Percentiles rank a stretch among this genome's conserved stretches.
These are phyloP conservation scores for Fragosphaeria purpurea DNA, from an alignment of 2,329 filamentous ascomycete genomes.

Conservation along the genomic window DNA sequence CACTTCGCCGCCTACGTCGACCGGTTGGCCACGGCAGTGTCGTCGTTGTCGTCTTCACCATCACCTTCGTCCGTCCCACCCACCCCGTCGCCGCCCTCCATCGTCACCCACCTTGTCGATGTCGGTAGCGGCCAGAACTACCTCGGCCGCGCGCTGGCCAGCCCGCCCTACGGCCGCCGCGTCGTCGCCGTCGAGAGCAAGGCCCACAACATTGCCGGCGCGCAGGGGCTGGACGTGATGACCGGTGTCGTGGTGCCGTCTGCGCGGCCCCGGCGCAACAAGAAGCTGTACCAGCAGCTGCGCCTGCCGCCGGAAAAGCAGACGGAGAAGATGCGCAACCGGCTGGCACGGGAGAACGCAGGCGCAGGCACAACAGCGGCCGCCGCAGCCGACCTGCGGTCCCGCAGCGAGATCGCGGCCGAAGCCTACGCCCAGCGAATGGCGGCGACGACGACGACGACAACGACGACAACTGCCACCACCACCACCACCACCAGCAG, in stretches of 20 bases:
- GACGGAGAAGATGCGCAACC: conserved; percentile 28
- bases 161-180: conserved; percentile 72
- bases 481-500: conserved; percentile 25
- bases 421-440: conserved; percentile 3
- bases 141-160: conserved; percentile 77
- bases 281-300: conserved; percentile 60
- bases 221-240: conserved; percentile 72
- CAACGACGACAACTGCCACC: conserved; percentile 25
- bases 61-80: too few relatives aligned
- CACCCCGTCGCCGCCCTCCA: conserved; percentile 34
- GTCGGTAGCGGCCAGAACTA: conserved; percentile 98
- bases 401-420: conserved; percentile 5
- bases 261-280: conserved; percentile 66
- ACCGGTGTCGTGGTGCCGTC: conserved; percentile 62
- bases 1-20: conserved; percentile 84
- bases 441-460: conserved; percentile 42
- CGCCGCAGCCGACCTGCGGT: conserved; percentile 9
- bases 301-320: conserved; percentile 33
- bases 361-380: neutral
- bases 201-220: conserved; percentile 76
- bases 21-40: conserved; percentile 46
- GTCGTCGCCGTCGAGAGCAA: conserved; percentile 87
- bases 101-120: conserved; percentile 81
- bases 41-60: conserved; percentile 18
- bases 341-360: conserved; percentile 21